Percentiles rank a stretch among this genome's conserved stretches.
phyloP scores from a whole-genome alignment of 2,329 filamentous ascomycete species.

The Xylariaceae sp. region DNA sequence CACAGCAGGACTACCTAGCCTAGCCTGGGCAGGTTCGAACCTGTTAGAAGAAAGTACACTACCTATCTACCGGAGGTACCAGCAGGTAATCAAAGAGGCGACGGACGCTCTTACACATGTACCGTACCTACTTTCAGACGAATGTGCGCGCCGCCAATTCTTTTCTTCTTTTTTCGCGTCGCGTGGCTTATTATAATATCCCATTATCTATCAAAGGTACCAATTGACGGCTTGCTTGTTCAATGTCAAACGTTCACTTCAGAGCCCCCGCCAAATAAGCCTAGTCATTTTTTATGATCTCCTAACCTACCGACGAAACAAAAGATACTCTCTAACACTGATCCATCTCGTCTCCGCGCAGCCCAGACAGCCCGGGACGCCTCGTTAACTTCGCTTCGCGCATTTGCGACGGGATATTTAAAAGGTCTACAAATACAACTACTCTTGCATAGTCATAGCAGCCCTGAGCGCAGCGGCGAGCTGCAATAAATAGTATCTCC shows the following conservation, averaged over 20 bases:
- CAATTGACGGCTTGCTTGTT: conserved; percentile 17
- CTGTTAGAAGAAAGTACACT: too few relatives aligned
- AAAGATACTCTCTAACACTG: background rate
- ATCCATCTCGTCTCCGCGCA: background rate
- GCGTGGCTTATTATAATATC: conserved; percentile 16
- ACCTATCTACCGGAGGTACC: background rate
- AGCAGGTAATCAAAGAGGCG: background rate
- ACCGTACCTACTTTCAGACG: background rate
- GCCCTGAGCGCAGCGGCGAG: background rate
- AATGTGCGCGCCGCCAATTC: conserved; percentile 15
- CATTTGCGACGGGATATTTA: background rate
- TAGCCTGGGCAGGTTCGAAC: too few relatives aligned
- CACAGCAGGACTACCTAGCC: too few relatives aligned
- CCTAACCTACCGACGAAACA: background rate
- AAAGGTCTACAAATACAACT: background rate
- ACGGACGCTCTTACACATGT: background rate
- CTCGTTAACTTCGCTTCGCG: background rate
- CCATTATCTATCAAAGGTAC: conserved; percentile 2
- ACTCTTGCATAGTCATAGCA: background rate
- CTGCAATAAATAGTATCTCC: background rate
- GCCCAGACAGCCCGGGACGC: background rate
- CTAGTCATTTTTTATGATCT: background rate
- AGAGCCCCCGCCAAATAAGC: conserved; percentile 11
- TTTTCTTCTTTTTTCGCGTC: conserved; percentile 17
- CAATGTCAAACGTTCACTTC: conserved; percentile 6